These are phyloP conservation scores for Takakia lepidozioides DNA, from an alignment of 225 moss, liverwort and hornwort genomes.

Conservation along the genomic window DNA sequence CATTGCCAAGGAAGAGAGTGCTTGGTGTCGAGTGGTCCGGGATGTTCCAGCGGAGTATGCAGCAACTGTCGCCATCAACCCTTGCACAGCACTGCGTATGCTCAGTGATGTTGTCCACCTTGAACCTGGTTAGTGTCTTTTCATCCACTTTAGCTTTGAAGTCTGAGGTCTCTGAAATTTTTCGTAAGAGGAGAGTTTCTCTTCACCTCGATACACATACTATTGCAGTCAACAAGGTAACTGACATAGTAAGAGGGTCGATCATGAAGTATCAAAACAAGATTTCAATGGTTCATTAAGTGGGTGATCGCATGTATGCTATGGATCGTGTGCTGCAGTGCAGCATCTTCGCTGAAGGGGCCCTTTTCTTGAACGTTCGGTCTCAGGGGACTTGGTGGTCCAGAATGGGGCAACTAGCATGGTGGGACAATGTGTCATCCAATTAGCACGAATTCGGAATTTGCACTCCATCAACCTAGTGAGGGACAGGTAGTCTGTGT, in stretches of 20 bases:
- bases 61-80: slow-evolving; percentile 80
- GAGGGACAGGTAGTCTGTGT: slow-evolving; percentile 62
- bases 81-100: slow-evolving; percentile 78
- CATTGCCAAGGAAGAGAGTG: slow-evolving; percentile 53
- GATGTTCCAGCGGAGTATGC: slow-evolving; percentile 75
- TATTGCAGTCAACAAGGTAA: too few species aligned
- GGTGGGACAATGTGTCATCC: slow-evolving; percentile 91
- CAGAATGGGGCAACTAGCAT: slow-evolving; percentile 98
- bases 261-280: too few species aligned
- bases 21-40: slow-evolving; percentile 71
- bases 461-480: slow-evolving; percentile 73
- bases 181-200: too few species aligned
- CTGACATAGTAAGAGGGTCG: too few species aligned
- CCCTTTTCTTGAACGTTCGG: slow-evolving; percentile 32
- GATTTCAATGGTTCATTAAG: too few species aligned
- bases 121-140: slow-evolving; percentile 39
- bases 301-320: too few species aligned
- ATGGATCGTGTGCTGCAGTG: slow-evolving; percentile 19
- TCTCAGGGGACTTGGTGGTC: slow-evolving; percentile 74
- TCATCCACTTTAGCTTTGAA: too few species aligned
- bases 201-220: too few species aligned
- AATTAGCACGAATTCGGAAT: slow-evolving; percentile 51
- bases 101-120: slow-evolving; percentile 66
- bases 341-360: slow-evolving; percentile 23
- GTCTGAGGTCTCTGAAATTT: too few species aligned